Conservation (phyloP, 1,284 basidiomycete species). For the Pholiota adiposa region DNA sequence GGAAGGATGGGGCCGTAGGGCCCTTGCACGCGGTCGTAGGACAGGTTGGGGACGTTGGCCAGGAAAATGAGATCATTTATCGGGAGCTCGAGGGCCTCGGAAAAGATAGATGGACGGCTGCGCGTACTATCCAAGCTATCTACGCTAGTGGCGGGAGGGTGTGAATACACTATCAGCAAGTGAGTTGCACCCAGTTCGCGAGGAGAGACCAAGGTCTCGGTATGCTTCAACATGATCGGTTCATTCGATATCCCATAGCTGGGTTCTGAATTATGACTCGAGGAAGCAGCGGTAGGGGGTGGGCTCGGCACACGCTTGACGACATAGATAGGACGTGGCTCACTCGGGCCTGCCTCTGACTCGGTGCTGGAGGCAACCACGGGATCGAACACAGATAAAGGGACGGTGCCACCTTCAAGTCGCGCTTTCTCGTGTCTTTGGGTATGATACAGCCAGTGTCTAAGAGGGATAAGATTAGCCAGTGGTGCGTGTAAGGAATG, state of each 20-base stretch:
- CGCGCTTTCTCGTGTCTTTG: conserved; percentile 27
- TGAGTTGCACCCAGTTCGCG: conserved; percentile 42
- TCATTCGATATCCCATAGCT: conserved; percentile 22
- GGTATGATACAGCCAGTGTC: conserved; percentile 36
- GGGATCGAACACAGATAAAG: background rate
- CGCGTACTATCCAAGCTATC: background rate
- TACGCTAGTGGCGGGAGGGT: conserved; percentile 3
- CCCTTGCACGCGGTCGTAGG: background rate
- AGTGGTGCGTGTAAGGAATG: background rate
- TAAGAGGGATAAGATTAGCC: conserved; percentile 11
- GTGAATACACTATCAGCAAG: conserved; percentile 37
- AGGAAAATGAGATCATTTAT: conserved; percentile 44
- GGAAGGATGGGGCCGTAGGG: conserved; percentile 28
- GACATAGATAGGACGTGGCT: background rate
- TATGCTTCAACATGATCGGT: conserved; percentile 24
- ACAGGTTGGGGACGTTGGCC: conserved; percentile 40
- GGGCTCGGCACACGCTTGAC: background rate
- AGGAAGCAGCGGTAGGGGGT: background rate
- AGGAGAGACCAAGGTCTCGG: conserved; percentile 36
- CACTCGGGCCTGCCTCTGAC: background rate
- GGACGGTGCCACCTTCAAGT: conserved; percentile 9
- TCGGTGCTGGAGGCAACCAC: background rate
- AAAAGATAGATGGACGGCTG: conserved; percentile 8
- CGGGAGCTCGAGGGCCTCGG: conserved; percentile 34
- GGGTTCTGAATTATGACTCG: background rate